phyloP scores from a whole-genome alignment of 176 grass and related monocot species.

The Dendrocalamus sinicus region DNA sequence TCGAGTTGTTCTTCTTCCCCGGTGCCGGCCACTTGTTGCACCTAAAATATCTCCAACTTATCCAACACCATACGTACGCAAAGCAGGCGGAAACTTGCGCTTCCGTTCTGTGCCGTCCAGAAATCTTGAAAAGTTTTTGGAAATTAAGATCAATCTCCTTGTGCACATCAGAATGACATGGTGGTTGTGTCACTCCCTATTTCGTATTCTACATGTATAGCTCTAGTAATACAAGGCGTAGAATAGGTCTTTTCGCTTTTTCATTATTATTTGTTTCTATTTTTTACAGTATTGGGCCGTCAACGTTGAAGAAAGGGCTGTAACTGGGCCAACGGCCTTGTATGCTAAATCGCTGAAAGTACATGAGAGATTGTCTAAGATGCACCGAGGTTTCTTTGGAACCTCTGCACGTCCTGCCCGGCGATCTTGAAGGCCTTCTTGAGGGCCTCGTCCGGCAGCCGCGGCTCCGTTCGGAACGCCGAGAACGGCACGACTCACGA shows the following conservation, averaged over 20 bases:
- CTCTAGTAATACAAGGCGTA: not conserved
- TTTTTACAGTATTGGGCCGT: not conserved
- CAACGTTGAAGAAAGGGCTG: not conserved
- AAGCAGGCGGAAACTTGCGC: not conserved
- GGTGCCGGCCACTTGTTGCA: conserved; percentile 21
- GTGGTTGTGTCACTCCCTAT: not conserved
- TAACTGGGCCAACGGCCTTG: not conserved
- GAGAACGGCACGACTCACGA: conserved; percentile 52
- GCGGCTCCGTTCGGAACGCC: conserved; percentile 58
- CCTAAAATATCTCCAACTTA: conserved; percentile 5
- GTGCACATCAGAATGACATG: conserved; percentile 40
- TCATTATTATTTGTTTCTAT: not conserved
- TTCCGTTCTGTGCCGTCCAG: not conserved
- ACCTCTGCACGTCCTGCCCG: conserved; percentile 57
- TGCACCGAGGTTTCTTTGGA: conserved; percentile 58
- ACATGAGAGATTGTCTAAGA: not conserved
- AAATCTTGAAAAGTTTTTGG: not conserved
- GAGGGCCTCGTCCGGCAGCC: conserved; percentile 56
- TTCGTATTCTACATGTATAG: not conserved
- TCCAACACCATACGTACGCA: conserved; percentile 3
- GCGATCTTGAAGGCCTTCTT: conserved; percentile 61
- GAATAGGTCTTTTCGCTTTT: not conserved
- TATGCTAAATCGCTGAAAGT: not conserved
- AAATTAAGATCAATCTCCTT: not conserved
- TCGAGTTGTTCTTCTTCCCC: not conserved